Evolutionary conservation across 1,139 yeast species (phyloP).

Genomic region (Martiniozyma asiatica): DNA sequence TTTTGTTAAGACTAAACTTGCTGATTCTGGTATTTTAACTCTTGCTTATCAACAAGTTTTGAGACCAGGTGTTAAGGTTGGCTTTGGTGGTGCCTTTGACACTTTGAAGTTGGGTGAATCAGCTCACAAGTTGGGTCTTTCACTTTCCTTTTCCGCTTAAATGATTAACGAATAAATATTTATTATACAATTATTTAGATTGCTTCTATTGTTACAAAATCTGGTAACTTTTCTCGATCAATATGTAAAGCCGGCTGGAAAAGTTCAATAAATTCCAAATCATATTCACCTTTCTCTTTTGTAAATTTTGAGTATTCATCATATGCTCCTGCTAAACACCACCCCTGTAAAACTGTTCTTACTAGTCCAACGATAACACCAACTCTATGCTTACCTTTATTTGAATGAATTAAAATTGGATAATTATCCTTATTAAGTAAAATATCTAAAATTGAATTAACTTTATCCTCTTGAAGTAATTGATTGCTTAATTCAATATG

Average conservation of each 20-base stretch:
- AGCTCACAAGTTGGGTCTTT: conserved; percentile 95
- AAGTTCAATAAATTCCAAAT: conserved; percentile 44
- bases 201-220: conserved; percentile 11
- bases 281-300: conserved; percentile 86
- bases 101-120: conserved; percentile 94
- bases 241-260: conserved; percentile 18
- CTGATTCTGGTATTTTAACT: conserved; percentile 94
- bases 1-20: conserved; percentile 91
- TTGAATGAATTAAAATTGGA: conserved; percentile 82
- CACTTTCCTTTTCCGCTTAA: conserved; percentile 51
- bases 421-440: conserved; percentile 61
- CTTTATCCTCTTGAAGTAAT: no score
- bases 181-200: background rate
- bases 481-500: conserved; percentile 21
- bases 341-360: conserved; percentile 76
- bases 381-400: conserved; percentile 90
- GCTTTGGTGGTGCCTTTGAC: conserved; percentile 95
- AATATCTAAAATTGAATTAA: conserved; percentile 50
- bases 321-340: conserved; percentile 88
- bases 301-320: conserved; percentile 92
- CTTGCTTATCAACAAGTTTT: conserved; percentile 88
- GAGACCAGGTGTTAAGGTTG: conserved; percentile 95
- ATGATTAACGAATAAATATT: background rate
- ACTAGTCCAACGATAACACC: conserved; percentile 85
- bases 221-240: conserved; percentile 14